Evolutionary conservation across 225 moss, liverwort and hornwort genomes (phyloP).

Genomic region (Thuidium tamariscinum): DNA sequence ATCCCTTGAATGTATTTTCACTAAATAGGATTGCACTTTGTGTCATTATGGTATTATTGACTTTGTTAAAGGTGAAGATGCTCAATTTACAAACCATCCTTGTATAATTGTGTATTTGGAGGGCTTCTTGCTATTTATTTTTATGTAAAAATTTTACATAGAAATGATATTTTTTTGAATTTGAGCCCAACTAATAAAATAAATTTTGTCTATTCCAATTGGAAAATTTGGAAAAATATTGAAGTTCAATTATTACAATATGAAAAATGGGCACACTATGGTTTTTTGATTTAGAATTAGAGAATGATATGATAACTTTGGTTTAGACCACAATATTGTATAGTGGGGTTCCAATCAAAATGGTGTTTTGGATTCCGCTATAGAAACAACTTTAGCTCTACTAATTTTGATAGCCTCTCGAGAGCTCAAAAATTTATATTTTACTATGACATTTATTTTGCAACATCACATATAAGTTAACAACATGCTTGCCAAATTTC

Average conservation of each 20-base stretch:
- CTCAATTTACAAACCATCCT: accelerated
- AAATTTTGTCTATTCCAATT: accelerated
- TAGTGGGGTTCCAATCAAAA: too few species aligned
- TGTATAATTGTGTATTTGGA: accelerated
- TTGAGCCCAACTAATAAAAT: accelerated
- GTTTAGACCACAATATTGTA: background rate
- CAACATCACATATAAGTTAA: too few species aligned
- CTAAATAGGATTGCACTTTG: accelerated
- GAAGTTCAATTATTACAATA: background rate
- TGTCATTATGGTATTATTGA: too few species aligned
- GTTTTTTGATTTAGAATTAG: background rate
- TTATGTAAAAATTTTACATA: background rate
- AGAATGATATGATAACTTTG: accelerated
- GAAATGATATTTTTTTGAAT: background rate
- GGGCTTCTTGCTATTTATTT: background rate
- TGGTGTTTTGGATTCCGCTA: too few species aligned
- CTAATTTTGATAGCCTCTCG: too few species aligned
- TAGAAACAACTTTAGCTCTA: too few species aligned
- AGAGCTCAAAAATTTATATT: too few species aligned
- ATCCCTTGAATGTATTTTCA: background rate
- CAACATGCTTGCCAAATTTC: too few species aligned
- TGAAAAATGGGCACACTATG: accelerated
- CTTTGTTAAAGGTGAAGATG: background rate
- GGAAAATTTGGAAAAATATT: background rate
- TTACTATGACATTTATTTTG: too few species aligned